Base-by-base conservation (phyloP, 805 yeast genomes). In the Ogataea paradorogensis region DNA sequence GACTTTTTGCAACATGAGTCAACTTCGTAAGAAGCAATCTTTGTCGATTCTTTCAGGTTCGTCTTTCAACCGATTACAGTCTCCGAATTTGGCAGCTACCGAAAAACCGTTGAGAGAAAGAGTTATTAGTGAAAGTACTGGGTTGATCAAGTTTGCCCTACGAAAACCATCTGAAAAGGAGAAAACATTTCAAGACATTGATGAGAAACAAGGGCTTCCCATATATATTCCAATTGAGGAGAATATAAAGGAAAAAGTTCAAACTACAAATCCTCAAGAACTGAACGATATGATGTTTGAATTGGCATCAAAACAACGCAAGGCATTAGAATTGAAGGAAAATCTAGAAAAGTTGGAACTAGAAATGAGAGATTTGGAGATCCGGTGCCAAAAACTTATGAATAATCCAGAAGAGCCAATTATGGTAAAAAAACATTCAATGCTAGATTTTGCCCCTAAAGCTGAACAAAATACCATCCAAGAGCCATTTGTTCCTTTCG, bases 271-370 rank as follows among this genome's bases (percentile, higher is more conserved):
- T 30, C 47, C 43, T 6, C 21, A 35, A n/a, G 38, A 42, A 30
- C 27, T 33, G 22, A 26, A 38, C 14, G 40, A 46, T 7, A 11
- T 73, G 13, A 51, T 73, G 26, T 67, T 58, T 37, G 56, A 59
- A 30, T 47, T 73, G 35, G 78, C 84, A 0, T 51, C 70, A 2
- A 79, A 80, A 51, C 82, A 78, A 50, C 66, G 80, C 43, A 69
- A 69, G 40, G 68, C 79, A 7, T 45, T 67, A 13, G 82, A 77
- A 34, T 53, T 75, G 41, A 73, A 71, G 50, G 59, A 65, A n/a
- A 65, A 67, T 46, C 55, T 78, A n/a, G 52, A 61, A 11, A 57
- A 56, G 26, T 56, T 71, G 3, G 69, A 70, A 46, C 50, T 49
- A 4, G 76, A 73, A 22, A 44, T 74, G 15, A 51, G 50, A 11